Conservation (phyloP, 1,139 yeast species). For the Blastobotrys aristatus region DNA sequence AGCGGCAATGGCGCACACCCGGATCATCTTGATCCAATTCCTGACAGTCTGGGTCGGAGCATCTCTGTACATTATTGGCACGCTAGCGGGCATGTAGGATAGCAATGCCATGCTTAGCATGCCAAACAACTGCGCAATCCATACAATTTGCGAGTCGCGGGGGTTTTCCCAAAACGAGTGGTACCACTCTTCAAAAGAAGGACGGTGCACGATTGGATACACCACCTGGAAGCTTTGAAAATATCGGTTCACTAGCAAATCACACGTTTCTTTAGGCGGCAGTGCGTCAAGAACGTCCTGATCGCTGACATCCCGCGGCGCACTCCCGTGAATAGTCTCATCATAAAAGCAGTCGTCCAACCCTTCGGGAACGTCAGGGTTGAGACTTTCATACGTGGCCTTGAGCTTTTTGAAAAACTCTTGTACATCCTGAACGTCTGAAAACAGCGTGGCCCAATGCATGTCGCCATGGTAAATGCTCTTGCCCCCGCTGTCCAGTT, state of each 20-base stretch:
- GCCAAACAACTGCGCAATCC: constrained; percentile 32
- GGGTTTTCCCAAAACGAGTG: constrained; percentile 32
- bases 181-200: constrained; percentile 28
- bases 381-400: constrained; percentile 4
- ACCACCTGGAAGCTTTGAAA: constrained; percentile 29
- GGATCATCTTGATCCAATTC: constrained; percentile 31
- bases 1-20: constrained; percentile 30
- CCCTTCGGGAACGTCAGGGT: constrained; percentile 9
- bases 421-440: constrained; percentile 32
- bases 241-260: constrained; percentile 29
- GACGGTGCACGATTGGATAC: constrained; percentile 30
- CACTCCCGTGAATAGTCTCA: background rate
- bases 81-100: constrained; percentile 24
- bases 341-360: background rate
- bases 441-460: constrained; percentile 34
- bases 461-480: constrained; percentile 36
- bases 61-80: constrained; percentile 18
- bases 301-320: constrained; percentile 7
- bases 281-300: constrained; percentile 27
- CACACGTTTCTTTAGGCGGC: constrained; percentile 28
- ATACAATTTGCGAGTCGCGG: constrained; percentile 28
- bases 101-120: constrained; percentile 31
- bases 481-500: constrained; percentile 33
- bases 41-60: constrained; percentile 26
- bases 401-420: constrained; percentile 21